Evolutionary conservation across 2,329 filamentous ascomycete genomes (phyloP).

Genomic region (Trichoderma aggressivum): DNA sequence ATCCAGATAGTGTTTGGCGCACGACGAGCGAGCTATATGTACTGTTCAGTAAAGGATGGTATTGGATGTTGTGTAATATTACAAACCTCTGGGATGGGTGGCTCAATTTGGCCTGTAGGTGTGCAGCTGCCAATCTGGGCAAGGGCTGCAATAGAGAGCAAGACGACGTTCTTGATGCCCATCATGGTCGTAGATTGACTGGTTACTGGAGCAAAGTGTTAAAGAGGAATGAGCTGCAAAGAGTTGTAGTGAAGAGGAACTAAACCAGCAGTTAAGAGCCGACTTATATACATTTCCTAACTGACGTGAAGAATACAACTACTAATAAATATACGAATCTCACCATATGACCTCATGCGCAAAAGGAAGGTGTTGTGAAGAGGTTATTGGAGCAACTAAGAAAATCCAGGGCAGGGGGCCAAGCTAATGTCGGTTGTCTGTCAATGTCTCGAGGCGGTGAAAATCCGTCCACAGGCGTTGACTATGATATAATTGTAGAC

Average conservation of each 20-base stretch:
- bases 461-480: not conserved
- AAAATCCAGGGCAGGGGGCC: not conserved
- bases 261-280: not conserved
- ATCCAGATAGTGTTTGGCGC: conserved; percentile 9
- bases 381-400: not conserved
- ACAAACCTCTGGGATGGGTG: conserved; percentile 5
- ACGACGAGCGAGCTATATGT: not conserved
- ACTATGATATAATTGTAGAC: not conserved
- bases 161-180: not conserved
- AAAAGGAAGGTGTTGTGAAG: not conserved
- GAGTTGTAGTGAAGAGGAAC: not conserved
- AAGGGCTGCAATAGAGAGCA: conserved; percentile 13
- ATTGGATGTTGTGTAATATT: not conserved
- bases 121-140: conserved; percentile 6
- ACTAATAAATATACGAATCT: not conserved
- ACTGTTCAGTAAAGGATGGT: not conserved
- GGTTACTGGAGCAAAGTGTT: not conserved
- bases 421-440: not conserved
- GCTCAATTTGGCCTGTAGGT: not conserved
- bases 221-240: not conserved
- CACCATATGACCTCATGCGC: not conserved
- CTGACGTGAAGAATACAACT: not conserved
- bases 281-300: not conserved
- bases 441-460: not conserved
- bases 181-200: not conserved